Conservation (phyloP, 1,284 basidiomycete genomes). For the Grifola frondosa region DNA sequence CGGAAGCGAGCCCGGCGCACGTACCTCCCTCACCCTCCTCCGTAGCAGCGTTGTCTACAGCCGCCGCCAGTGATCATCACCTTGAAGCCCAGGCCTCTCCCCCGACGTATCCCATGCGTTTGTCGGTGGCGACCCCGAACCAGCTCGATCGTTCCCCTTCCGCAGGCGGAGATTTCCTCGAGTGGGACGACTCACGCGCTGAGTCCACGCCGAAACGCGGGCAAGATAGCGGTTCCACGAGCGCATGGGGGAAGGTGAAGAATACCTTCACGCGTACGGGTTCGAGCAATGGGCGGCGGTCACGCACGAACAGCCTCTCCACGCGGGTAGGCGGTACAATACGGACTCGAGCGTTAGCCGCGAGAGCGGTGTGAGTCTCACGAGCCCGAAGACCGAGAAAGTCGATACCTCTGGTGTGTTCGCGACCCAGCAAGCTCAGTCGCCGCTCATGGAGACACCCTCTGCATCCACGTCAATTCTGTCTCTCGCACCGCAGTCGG, state of each 20-base stretch:
- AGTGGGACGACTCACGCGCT: slow-evolving; percentile 55
- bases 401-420: slow-evolving; percentile 40
- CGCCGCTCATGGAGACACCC: slow-evolving; percentile 53
- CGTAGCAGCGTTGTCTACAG: slow-evolving; percentile 43
- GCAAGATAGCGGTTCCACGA: slow-evolving; percentile 48
- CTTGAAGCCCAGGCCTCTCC: slow-evolving; percentile 51
- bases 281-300: slow-evolving; percentile 67
- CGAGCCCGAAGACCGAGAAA: slow-evolving; percentile 56
- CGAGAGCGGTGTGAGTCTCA: slow-evolving; percentile 71
- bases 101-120: slow-evolving; percentile 52
- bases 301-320: slow-evolving; percentile 72
- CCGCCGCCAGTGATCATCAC: slow-evolving; percentile 14
- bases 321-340: slow-evolving; percentile 59
- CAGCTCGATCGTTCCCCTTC: slow-evolving; percentile 56
- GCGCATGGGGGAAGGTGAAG: slow-evolving; percentile 70
- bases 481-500: slow-evolving; percentile 53
- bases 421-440: slow-evolving; percentile 39
- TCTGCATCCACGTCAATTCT: slow-evolving; percentile 66
- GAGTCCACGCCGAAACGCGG: slow-evolving; percentile 56
- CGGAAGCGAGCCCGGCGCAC: slow-evolving; percentile 44
- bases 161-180: slow-evolving; percentile 43
- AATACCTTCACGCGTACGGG: slow-evolving; percentile 58
- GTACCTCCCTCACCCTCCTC: slow-evolving; percentile 53
- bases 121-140: slow-evolving; percentile 60
- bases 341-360: slow-evolving; percentile 71